phyloP scores from a whole-genome alignment of 1,139 yeast genomes.

The Debaryomyces sp. region DNA sequence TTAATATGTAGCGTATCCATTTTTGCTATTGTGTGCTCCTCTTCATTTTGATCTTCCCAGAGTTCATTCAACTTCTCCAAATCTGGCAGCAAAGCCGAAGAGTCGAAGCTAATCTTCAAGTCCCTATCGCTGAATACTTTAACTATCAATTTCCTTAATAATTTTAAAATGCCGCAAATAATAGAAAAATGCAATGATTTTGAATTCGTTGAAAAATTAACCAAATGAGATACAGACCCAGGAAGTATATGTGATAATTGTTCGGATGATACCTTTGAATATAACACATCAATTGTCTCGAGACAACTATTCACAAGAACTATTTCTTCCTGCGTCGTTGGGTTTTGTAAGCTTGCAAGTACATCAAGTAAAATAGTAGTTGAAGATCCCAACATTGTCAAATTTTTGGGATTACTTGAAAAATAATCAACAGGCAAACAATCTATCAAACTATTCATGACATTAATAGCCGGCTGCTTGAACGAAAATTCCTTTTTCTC shows the following conservation, averaged over 20 bases:
- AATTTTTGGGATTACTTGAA: constrained; percentile 18
- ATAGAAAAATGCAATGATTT: constrained; percentile 29
- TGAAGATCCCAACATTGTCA: constrained; percentile 31
- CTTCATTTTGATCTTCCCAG: constrained; percentile 19
- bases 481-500: constrained; percentile 19
- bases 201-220: constrained; percentile 28
- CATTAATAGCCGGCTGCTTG: constrained; percentile 20
- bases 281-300: constrained; percentile 17
- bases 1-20: constrained; percentile 12
- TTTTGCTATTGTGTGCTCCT: neutral
- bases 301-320: constrained; percentile 15
- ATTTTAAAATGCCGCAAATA: constrained; percentile 23
- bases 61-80: constrained; percentile 21
- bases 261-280: constrained; percentile 25
- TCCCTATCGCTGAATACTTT: constrained; percentile 31
- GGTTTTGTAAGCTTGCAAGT: constrained; percentile 13
- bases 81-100: neutral
- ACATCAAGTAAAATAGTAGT: constrained; percentile 26
- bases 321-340: constrained; percentile 23
- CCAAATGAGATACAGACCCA: constrained; percentile 38
- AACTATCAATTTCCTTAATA: constrained; percentile 24
- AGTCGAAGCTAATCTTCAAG: neutral
- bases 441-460: constrained; percentile 20
- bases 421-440: constrained; percentile 27
- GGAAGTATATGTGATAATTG: constrained; percentile 44